Base-by-base conservation (phyloP, 2,329 filamentous ascomycete species). In the Coniochaeta ligniaria region DNA sequence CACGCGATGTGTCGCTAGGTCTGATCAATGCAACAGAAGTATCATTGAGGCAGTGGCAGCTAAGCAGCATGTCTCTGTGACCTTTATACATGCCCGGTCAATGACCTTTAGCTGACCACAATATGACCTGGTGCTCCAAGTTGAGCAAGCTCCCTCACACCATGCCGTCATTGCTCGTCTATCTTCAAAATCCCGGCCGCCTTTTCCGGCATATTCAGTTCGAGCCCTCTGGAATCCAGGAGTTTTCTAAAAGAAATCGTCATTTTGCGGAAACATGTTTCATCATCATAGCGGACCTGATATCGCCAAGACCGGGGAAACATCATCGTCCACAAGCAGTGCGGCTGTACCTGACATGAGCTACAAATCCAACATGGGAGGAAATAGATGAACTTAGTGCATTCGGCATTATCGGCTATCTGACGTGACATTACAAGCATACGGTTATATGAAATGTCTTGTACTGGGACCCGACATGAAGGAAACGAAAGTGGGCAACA, bases 401-500 rank as follows among this genome's bases (percentile, higher is more conserved):
- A n/a, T 14, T n/a, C 26, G 47, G 14, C 6, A 31, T 52, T 28
- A 31, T 31, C 24, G 47, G 47, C 47, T 52, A 52, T 52, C 47
- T 52, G 28, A 9, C 7, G 9, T 45, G 41, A 17, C 20, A 17
- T 31, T 52, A 7, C 11, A 12, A 28, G 14, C 26, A 31, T 8
- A 28, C 47, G 47, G 47, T 1, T 31, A 28, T 26, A 52, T 52
- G n/a, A n/a, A n/a, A 28, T 3, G 22, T 28, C 47, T 31, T 6
- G 12, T 14, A n/a, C 14, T 12, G 12, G 3, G 14, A 31, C 22
- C 24, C 47, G 14, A 31, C 7, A 5, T 31, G 24, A 52, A 17
- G 24, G 47, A 52, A 52, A 52, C 47, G 47, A 52, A 47, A 52
- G 47, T 52, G 47, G 47, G 47, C 47, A 52, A 52, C 47, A 52